Base-by-base conservation (phyloP, 1,139 yeast genomes). In the Pneumocystis sp. region DNA sequence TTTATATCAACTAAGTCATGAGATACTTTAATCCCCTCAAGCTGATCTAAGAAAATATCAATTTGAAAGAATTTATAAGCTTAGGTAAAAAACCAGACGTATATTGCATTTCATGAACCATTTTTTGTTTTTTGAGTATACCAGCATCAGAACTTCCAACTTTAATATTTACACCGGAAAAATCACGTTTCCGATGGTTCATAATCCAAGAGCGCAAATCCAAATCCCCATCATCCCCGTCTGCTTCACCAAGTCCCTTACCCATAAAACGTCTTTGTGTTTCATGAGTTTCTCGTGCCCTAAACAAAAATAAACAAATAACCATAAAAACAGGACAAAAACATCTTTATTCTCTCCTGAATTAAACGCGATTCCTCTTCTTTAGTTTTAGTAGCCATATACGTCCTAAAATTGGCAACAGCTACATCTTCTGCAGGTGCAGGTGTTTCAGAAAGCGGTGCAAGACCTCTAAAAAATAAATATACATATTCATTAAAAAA, bases 1-100 rank as follows among this genome's bases (percentile, higher is more conserved):
- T 71, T 73, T 1, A 83, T 71, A 31, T 81, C 83, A 6, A 73
- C 71, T 4, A 76, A 65, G 59, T 74, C 75, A 72, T 84, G 87
- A 0, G 79, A 80, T 10, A 85, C 80, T 60, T 75, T 77, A 3
- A 82, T 66, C 0, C 82, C 82, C 4, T 72, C 71, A 4, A 50
- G 34, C 12, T 50, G 57, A 50, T 50, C 57, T 50, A 50, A 25
- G 21, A 25, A 45, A 50, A 25, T 25, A 50, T 50, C 25, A 77
- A 68, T 63, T 63, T 76, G 77, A 19, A 70, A 71, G 0, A 73
- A 67, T 35, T 71, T 73, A 35, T 63, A 63, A 56, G 63, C 63
- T 65, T 63, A 34, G 44, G 63, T 64, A 29, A 63, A 66, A 8
- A 65, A 65, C 19, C 61, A 69, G 17, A 64, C 67, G 8, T 66